Percentiles rank a stretch among this genome's conserved stretches.
These are phyloP conservation scores for Stagonosporopsis rhizophila DNA, from an alignment of 2,329 filamentous ascomycete genomes.

Conservation along the genomic window DNA sequence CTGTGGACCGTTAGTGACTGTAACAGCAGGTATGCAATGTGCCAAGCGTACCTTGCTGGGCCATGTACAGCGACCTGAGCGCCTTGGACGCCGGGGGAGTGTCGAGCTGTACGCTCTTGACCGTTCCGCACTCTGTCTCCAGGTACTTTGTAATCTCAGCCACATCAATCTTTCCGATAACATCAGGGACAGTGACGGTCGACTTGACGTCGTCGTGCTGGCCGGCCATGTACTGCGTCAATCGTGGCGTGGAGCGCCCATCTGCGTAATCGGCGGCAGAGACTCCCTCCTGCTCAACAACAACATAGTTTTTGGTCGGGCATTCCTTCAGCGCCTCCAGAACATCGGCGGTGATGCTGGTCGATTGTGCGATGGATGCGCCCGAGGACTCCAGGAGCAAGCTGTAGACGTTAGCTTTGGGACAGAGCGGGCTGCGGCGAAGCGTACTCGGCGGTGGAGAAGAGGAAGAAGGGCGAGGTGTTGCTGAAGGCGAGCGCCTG, in stretches of 20 bases:
- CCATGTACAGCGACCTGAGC: slow-evolving; percentile 25
- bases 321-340: slow-evolving; percentile 65
- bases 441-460: slow-evolving; percentile 81
- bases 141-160: slow-evolving; percentile 53
- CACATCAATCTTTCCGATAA: slow-evolving; percentile 58
- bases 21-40: neutral
- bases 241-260: slow-evolving; percentile 60
- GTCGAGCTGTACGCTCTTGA: slow-evolving; percentile 22
- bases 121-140: slow-evolving; percentile 56
- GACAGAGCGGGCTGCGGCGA: slow-evolving; percentile 15
- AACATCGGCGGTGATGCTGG: slow-evolving; percentile 53
- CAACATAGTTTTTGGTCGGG: slow-evolving; percentile 76
- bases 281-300: slow-evolving; percentile 79
- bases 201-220: slow-evolving; percentile 60
- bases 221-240: slow-evolving; percentile 59
- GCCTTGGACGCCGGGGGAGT: slow-evolving; percentile 22
- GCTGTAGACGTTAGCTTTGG: slow-evolving; percentile 39
- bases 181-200: slow-evolving; percentile 61
- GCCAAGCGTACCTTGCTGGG: slow-evolving; percentile 27
- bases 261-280: slow-evolving; percentile 71
- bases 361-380: slow-evolving; percentile 51
- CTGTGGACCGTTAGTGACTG: slow-evolving; percentile 23
- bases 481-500: slow-evolving; percentile 78
- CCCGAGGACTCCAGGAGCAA: slow-evolving; percentile 35
- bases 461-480: slow-evolving; percentile 86